Base-by-base conservation (phyloP, 2,329 filamentous ascomycete genomes). In the Penicillium sp. region DNA sequence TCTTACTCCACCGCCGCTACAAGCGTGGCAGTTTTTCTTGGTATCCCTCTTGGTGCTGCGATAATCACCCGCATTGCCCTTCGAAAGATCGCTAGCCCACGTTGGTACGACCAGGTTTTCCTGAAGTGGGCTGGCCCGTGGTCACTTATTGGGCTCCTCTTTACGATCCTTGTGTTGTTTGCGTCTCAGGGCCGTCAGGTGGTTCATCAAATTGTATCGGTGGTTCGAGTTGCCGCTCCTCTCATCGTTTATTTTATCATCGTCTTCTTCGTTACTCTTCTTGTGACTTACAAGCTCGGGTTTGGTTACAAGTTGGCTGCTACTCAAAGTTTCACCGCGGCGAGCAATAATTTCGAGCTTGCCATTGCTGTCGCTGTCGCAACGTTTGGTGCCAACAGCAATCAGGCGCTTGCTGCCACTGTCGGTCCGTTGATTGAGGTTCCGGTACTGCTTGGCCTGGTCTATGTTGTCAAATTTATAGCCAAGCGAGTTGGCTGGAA, bases 271-370 rank as follows among this genome's bases (percentile, higher is more conserved):
- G 65, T 79, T 2, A 93, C 90, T 0, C 77, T 93, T 1, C 78
- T 77, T 44, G 75, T 87, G 1, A 82, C 85, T 2, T 79, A 82
- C 48, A 82, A 79, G n/a, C 75, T 88, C 16, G 89, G 90, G 0
- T 92, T 92, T 57, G 86, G 27, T 11, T 29, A 29, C 27, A 29
- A 29, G 27, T 29, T 29, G 27, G 27, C 27, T 10, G 27, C 9
- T 3, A 29, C 27, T 10, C 27, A 29, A 10, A 29, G 27, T 29
- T 95, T 96, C 67, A 96, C 90, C 0, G 92, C 91, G 0, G 90
- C 90, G 1, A 96, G 91, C 71, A 96, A 96, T 70, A 96, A 96
- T 70, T 96, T 96, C 68, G 92, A 96, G 77, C 77, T 96, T 24
- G 91, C 92, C 0, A 96, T 96, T 74, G 91, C 91, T 0, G 91